Evolutionary conservation across 345 rosid genomes (phyloP), one percentile per base, ranked within the genome.

Genomic region (Hibiscus trionum): DNA sequence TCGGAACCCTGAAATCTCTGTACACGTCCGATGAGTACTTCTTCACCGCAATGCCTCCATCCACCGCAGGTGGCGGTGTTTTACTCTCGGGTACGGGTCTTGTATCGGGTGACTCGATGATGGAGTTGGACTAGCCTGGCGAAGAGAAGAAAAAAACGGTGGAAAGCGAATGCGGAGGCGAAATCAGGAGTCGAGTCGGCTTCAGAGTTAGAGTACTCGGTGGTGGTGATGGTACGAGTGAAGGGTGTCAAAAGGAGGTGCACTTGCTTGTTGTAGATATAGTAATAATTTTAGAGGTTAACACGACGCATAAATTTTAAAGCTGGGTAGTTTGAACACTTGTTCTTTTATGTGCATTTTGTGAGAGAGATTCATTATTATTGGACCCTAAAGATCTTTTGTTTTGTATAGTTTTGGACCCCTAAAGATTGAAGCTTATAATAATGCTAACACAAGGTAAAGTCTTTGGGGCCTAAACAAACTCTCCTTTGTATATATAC

Each of bases 121-220:
- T 91, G 80, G 98, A 87, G 83, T 91, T 91, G 75, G 98, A 91
- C 1, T 72, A 82, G 67, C 98, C 98, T 0, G 97, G 98, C 16
- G 96, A 91, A 77, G 98, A 88, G 86, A 88, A 85, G 82, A 21
- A 94, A 94, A 82, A 93, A 88, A 71, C 94, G 94, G 14, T 80
- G 90, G 53, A 97, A 91, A 65, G 97, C 94, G n/a, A 84, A 85
- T 17, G 84, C 76, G 58, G 94, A 74, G 66, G 97, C 77, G 64
- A 93, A 73, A 77, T 93, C 93, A 2, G 86, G 90, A 0, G 81
- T 82, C 0, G 31, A 63, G 52, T 31, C 29, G 64, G 69, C 0
- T 47, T 75, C 74, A 55, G 76, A 8, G 16, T 77, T 80, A 21
- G 86, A 73, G 75, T 8, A 12, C 16, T 49, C 42, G 2, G 46